These are phyloP conservation scores for Lactuca sativa DNA, from an alignment of 129 eudicot genomes.

Conservation along the genomic window DNA sequence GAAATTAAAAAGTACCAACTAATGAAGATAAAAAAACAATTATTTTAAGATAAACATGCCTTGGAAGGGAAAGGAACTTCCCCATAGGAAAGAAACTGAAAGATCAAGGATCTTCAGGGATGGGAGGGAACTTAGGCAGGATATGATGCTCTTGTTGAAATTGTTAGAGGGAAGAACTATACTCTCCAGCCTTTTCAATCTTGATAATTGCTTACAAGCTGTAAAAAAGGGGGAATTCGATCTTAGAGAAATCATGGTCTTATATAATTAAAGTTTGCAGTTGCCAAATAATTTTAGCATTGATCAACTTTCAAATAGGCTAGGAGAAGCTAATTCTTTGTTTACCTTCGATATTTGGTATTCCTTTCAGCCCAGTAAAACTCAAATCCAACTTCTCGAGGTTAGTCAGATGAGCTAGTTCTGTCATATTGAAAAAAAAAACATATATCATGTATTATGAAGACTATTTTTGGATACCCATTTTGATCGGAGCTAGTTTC, in stretches of 20 bases:
- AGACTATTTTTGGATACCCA: neutral
- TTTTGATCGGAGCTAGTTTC: neutral
- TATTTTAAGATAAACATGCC: neutral
- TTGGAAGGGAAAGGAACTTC: slow-evolving; percentile 10
- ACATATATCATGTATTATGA: neutral
- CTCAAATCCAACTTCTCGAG: slow-evolving; percentile 24
- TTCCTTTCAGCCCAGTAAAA: neutral
- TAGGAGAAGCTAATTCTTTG: neutral
- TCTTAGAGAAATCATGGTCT: neutral
- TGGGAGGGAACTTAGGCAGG: slow-evolving; percentile 25
- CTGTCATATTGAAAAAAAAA: neutral
- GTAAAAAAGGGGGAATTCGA: neutral
- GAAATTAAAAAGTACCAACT: neutral
- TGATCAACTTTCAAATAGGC: neutral
- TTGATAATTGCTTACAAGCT: slow-evolving; percentile 17
- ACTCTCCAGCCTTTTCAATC: slow-evolving; percentile 22
- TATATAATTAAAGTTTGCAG: neutral
- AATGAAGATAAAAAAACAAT: neutral
- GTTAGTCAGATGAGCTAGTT: neutral
- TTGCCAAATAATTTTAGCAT: neutral
- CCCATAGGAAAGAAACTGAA: neutral
- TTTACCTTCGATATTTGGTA: slow-evolving; percentile 14
- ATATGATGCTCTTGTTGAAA: slow-evolving; percentile 25
- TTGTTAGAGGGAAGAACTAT: neutral
- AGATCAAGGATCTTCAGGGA: slow-evolving; percentile 29